Conservation (phyloP, 2,329 filamentous ascomycete species). For the Knufia petricola region DNA sequence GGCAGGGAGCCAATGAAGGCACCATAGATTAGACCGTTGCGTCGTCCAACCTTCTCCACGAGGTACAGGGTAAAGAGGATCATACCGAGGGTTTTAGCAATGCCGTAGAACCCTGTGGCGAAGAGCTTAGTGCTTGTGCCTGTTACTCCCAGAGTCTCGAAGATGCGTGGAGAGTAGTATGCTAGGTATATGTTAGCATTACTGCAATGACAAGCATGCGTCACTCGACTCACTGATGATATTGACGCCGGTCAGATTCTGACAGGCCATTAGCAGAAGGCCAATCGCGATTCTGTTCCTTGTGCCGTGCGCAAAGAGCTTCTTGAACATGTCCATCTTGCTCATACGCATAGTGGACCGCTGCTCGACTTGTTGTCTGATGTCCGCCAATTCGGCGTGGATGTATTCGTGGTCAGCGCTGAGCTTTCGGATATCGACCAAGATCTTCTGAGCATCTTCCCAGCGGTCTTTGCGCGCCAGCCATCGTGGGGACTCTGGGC, state of each 20-base stretch:
- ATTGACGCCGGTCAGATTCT: constrained; percentile 40
- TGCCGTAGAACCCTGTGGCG: constrained; percentile 63
- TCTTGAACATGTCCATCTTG: constrained; percentile 22
- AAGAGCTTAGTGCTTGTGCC: constrained; percentile 54
- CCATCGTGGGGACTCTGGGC: constrained; percentile 28
- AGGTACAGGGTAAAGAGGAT: constrained; percentile 26
- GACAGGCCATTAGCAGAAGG: constrained; percentile 43
- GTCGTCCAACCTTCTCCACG: constrained; percentile 40
- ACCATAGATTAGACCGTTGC: constrained; percentile 51
- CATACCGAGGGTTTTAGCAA: constrained; percentile 30
- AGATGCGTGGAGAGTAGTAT: constrained; percentile 63
- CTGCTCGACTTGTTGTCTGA: constrained; percentile 29
- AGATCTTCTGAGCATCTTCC: constrained; percentile 51
- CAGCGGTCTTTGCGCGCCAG: constrained; percentile 54
- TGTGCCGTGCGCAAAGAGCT: constrained; percentile 42
- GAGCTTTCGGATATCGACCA: constrained; percentile 49
- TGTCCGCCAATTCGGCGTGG: constrained; percentile 49
- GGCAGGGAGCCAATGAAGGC: constrained; percentile 53
- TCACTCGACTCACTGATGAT: constrained; percentile 35
- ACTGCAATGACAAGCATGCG: neutral
- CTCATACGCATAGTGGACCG: neutral
- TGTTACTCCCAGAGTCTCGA: constrained; percentile 52
- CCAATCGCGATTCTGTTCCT: constrained; percentile 47
- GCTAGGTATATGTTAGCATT: neutral
- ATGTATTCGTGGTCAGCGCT: constrained; percentile 44